Conservation (phyloP, 345 rosid genomes). For the Syzygium grande region DNA sequence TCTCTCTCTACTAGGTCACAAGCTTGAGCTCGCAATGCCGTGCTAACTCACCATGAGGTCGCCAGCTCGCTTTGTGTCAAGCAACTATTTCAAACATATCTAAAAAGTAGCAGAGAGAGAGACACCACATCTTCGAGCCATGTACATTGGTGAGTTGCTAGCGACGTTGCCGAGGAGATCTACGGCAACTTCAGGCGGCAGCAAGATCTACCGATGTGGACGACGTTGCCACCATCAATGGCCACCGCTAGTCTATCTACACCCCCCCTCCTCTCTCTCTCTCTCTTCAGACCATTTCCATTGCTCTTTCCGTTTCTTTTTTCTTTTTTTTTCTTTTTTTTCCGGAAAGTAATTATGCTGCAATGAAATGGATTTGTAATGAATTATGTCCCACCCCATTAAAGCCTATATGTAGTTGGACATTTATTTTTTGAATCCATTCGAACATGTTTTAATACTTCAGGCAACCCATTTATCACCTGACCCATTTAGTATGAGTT, state of each 20-base stretch:
- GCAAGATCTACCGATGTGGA: not conserved
- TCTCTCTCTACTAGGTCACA: not conserved
- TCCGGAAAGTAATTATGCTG: not conserved
- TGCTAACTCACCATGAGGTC: not conserved
- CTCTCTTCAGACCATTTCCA: not conserved
- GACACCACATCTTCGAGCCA: not conserved
- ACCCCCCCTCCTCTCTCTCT: not conserved
- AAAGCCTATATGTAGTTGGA: not conserved
- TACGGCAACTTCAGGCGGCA: not conserved
- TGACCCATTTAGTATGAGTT: not conserved
- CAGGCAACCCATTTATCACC: not conserved
- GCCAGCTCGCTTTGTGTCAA: not conserved
- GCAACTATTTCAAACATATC: not conserved
- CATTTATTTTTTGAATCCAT: not conserved
- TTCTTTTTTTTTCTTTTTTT: fast-evolving
- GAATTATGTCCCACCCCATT: not conserved
- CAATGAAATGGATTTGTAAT: not conserved
- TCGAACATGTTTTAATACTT: not conserved
- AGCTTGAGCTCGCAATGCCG: not conserved
- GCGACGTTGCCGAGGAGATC: not conserved
- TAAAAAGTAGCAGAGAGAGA: not conserved
- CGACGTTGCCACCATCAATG: not conserved
- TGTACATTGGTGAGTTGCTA: not conserved
- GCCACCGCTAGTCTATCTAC: not conserved
- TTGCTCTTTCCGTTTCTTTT: not conserved